phyloP scores from a whole-genome alignment of 192 early-diverging fungal genomes.

The Coemansia sp. region DNA sequence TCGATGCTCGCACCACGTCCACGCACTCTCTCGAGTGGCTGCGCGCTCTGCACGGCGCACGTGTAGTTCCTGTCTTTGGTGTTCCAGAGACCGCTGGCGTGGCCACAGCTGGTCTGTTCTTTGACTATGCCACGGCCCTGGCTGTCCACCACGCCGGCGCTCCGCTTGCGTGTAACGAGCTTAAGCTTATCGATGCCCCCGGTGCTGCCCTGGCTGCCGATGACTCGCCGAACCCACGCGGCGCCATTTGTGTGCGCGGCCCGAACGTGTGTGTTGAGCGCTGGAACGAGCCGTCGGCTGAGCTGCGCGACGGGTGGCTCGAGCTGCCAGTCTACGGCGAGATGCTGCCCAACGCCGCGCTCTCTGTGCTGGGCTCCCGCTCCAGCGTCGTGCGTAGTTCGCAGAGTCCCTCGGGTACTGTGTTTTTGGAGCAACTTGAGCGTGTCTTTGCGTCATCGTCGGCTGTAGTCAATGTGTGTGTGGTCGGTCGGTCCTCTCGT shows the following conservation, averaged over 20 bases:
- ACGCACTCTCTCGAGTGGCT: slow-evolving; percentile 47
- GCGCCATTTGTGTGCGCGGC: slow-evolving; percentile 41
- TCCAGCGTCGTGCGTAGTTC: slow-evolving; percentile 14
- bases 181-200: slow-evolving; percentile 38
- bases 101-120: slow-evolving; percentile 28
- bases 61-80: slow-evolving; percentile 48
- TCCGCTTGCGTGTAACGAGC: slow-evolving; percentile 51
- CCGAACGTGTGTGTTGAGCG: slow-evolving; percentile 26
- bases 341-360: slow-evolving; percentile 43
- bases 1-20: slow-evolving; percentile 30
- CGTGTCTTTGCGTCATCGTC: slow-evolving; percentile 25
- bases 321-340: slow-evolving; percentile 34
- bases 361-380: slow-evolving; percentile 33
- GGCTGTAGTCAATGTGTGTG: slow-evolving; percentile 33
- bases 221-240: slow-evolving; percentile 42
- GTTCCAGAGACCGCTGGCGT: slow-evolving; percentile 19
- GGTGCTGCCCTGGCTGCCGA: slow-evolving; percentile 12
- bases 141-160: slow-evolving; percentile 51
- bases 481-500: slow-evolving; percentile 11
- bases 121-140: slow-evolving; percentile 50
- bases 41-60: slow-evolving; percentile 39
- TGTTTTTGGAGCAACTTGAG: slow-evolving; percentile 36
- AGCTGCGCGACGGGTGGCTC: slow-evolving; percentile 38
- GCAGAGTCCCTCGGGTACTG: slow-evolving; percentile 16
- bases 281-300: slow-evolving; percentile 25